phyloP scores from a whole-genome alignment of 768 basidiomycete species.

The Sarcodon aspratus region DNA sequence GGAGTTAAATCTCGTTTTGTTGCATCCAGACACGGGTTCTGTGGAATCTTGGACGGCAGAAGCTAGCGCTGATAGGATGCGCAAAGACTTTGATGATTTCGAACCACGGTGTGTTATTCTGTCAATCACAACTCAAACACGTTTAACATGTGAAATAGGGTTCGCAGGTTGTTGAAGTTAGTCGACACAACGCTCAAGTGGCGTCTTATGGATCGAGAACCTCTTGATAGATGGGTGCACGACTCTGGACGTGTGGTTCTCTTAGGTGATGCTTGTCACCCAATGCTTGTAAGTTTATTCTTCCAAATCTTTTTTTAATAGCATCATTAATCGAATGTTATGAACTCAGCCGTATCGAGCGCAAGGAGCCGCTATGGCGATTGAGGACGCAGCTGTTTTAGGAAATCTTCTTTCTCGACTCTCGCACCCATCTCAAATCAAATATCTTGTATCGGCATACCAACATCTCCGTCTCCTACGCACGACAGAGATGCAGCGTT shows the following conservation, averaged over 20 bases:
- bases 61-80: slow-evolving; percentile 32
- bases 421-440: slow-evolving; percentile 28
- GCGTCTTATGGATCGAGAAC: slow-evolving; percentile 29
- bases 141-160: slow-evolving; percentile 7
- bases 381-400: slow-evolving; percentile 41
- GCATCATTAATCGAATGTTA: not conserved
- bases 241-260: slow-evolving; percentile 20
- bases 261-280: slow-evolving; percentile 31
- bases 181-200: slow-evolving; percentile 28
- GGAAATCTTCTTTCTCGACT: slow-evolving; percentile 37
- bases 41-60: slow-evolving; percentile 31
- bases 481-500: slow-evolving; percentile 34
- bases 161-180: slow-evolving; percentile 23
- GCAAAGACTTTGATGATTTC: slow-evolving; percentile 27
- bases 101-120: slow-evolving; percentile 22
- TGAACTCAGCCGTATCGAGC: slow-evolving; percentile 26
- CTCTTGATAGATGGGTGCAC: slow-evolving; percentile 29
- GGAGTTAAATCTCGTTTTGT: slow-evolving; percentile 24
- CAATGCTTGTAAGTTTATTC: slow-evolving; percentile 25
- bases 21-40: slow-evolving; percentile 26
- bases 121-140: not conserved
- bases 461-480: slow-evolving; percentile 38
- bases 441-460: slow-evolving; percentile 37
- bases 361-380: slow-evolving; percentile 31
- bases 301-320: not conserved